Base-by-base conservation (phyloP, 2,329 filamentous ascomycete species). In the Botrytis hyacinthi region DNA sequence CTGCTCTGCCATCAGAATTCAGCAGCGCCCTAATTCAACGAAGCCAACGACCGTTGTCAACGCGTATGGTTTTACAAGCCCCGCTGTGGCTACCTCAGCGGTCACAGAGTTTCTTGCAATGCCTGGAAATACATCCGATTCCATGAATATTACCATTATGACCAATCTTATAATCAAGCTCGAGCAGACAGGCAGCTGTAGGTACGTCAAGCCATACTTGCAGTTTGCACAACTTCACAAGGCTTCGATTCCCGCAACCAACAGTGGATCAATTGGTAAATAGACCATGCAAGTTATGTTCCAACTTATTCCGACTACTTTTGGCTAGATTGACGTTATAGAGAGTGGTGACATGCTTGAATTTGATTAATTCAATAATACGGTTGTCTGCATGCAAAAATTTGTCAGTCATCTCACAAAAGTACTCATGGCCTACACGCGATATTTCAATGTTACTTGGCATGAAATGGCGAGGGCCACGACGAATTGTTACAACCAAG, bases 131-230 rank as follows among this genome's bases (percentile, higher is more conserved):
- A 63, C 44, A 48, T 54, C 59, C 16, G 59, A 65, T 48, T 54
- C 69, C 35, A 71, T 63, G 44, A 71, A 59, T 63, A 63, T 63
- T 35, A 32, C 69, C 35, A 68, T 48, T 29, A 68, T 48, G 37
- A 67, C 70, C 14, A 22, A 59, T 40, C 51, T 68, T 2, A 68
- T n/a, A 12, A 18, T 48, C 5, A 40, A 72, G 16, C 22, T 60
- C 22, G 32, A 63, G n/a, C 42, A 63, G 40, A 32, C 42, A 29
- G 10, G 59, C 26, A 59, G 59, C 40, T 71, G 18, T 22, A 44
- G 54, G 54, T 61, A 37, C n/a, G 20, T 46, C 8, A 16, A n/a
- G 12, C 12, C 20, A 7, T 12, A 46, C 7, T 26, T 60, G 10
- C 20, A 44, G 48, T 37, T 60, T 18, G 26, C 22, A 46, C 29